Evolutionary conservation across 1,139 yeast species (phyloP).

Genomic region (Zygosaccharomyces sapae): DNA sequence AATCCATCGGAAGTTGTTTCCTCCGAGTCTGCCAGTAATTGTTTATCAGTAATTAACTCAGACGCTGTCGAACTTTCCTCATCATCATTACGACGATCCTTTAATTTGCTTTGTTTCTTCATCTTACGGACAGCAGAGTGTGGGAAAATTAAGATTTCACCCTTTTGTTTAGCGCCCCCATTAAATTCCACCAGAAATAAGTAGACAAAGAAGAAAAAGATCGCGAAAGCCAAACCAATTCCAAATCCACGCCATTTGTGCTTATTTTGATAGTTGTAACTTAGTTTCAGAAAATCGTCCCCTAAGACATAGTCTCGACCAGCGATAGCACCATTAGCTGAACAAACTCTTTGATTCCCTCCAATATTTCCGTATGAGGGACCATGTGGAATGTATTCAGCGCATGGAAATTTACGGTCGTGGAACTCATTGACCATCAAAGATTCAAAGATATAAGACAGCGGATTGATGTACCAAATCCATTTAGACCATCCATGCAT

Average conservation of each 20-base stretch:
- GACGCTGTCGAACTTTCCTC: slow-evolving; percentile 13
- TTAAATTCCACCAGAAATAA: slow-evolving; percentile 52
- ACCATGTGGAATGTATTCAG: slow-evolving; percentile 32
- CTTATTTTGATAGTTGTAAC: slow-evolving; percentile 42
- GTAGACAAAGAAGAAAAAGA: slow-evolving; percentile 55
- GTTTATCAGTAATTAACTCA: slow-evolving; percentile 13
- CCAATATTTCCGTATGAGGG: slow-evolving; percentile 40
- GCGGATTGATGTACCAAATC: slow-evolving; percentile 61
- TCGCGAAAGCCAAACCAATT: slow-evolving; percentile 50
- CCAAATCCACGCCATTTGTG: slow-evolving; percentile 77
- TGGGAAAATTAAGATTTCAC: slow-evolving; percentile 64
- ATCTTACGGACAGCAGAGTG: slow-evolving; percentile 39
- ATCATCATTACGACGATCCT: slow-evolving; percentile 20
- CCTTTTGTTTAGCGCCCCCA: slow-evolving; percentile 66
- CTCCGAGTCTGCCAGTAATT: slow-evolving; percentile 13
- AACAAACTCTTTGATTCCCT: slow-evolving; percentile 42
- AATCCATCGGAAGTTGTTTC: slow-evolving; percentile 7
- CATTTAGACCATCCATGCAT: slow-evolving; percentile 69
- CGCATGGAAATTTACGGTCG: slow-evolving; percentile 43
- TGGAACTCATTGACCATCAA: slow-evolving; percentile 58
- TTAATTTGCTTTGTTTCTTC: slow-evolving; percentile 29
- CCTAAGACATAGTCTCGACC: slow-evolving; percentile 40
- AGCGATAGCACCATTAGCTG: slow-evolving; percentile 39
- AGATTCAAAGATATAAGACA: slow-evolving; percentile 57
- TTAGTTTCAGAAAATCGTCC: slow-evolving; percentile 36